Percentiles rank a stretch among this genome's conserved stretches.
These are phyloP conservation scores for Aspergillus bertholletiae DNA, from an alignment of 495 filamentous ascomycete genomes.

Conservation along the genomic window DNA sequence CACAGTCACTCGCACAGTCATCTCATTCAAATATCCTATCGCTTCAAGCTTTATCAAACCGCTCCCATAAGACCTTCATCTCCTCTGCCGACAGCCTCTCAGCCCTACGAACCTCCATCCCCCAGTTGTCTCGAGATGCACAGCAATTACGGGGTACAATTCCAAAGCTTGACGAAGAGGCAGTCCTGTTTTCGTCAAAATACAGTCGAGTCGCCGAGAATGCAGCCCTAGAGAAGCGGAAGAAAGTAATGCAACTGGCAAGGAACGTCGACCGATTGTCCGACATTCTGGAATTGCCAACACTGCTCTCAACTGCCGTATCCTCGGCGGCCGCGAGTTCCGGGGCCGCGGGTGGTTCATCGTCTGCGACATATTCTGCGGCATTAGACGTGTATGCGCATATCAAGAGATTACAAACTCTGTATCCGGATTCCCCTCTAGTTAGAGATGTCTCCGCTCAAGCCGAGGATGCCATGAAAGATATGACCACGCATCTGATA, in stretches of 20 bases:
- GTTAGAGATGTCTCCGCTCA: constrained; percentile 69
- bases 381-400: constrained; percentile 92
- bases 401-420: constrained; percentile 77
- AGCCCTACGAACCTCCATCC: constrained; percentile 62
- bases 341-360: constrained; percentile 37
- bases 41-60: constrained; percentile 83
- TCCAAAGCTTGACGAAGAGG: constrained; percentile 74
- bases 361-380: constrained; percentile 78
- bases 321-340: constrained; percentile 53
- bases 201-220: constrained; percentile 76
- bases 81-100: constrained; percentile 73
- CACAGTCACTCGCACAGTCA: constrained; percentile 73
- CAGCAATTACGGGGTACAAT: constrained; percentile 65
- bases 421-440: constrained; percentile 77
- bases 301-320: constrained; percentile 74
- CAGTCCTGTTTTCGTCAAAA: constrained; percentile 75
- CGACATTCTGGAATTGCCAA: constrained; percentile 89
- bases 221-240: constrained; percentile 67
- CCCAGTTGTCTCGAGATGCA: constrained; percentile 61
- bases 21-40: constrained; percentile 81
- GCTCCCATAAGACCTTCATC: constrained; percentile 87
- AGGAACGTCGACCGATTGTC: constrained; percentile 86
- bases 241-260: constrained; percentile 79
- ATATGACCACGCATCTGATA: constrained; percentile 85
- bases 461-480: constrained; percentile 84